A percentile compares a stretch with the other conserved stretches of the same genome.
Evolutionary conservation across 2,329 filamentous ascomycete genomes (phyloP).

Genomic region (Leptographium wingfieldii): DNA sequence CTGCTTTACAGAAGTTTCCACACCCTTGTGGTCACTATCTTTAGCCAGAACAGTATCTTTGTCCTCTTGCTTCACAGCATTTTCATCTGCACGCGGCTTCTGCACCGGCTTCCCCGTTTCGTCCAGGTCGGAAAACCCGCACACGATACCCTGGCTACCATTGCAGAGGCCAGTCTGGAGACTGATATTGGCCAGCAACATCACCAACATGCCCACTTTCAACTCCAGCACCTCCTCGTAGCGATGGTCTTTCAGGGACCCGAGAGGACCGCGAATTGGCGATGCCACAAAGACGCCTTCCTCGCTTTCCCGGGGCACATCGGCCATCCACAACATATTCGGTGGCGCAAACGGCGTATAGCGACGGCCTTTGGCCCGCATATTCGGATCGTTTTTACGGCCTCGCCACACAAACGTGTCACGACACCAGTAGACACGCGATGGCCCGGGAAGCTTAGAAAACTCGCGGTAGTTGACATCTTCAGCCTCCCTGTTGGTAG

Average conservation of each 20-base stretch:
- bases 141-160: constrained; percentile 31
- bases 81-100: too few relatives aligned
- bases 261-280: constrained; percentile 17
- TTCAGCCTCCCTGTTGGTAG: constrained; percentile 25
- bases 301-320: not conserved
- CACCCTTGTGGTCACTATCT: too few relatives aligned
- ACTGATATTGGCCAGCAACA: constrained; percentile 38
- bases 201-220: constrained; percentile 36
- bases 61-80: too few relatives aligned
- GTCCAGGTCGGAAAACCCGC: constrained; percentile 26
- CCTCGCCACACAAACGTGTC: constrained; percentile 29
- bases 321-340: not conserved
- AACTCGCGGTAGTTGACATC: constrained; percentile 23
- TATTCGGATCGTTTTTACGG: constrained; percentile 1
- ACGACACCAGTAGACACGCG: constrained; percentile 17
- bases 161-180: constrained; percentile 28
- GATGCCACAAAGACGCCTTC: not conserved
- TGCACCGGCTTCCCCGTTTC: not conserved
- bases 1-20: too few relatives aligned
- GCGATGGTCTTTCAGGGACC: constrained; percentile 29
- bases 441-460: constrained; percentile 15
- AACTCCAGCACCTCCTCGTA: constrained; percentile 30
- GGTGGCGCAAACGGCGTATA: not conserved
- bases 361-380: not conserved
- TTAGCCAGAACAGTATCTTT: too few relatives aligned